Base-by-base conservation (phyloP, 805 yeast species). In the Priceomyces medius region DNA sequence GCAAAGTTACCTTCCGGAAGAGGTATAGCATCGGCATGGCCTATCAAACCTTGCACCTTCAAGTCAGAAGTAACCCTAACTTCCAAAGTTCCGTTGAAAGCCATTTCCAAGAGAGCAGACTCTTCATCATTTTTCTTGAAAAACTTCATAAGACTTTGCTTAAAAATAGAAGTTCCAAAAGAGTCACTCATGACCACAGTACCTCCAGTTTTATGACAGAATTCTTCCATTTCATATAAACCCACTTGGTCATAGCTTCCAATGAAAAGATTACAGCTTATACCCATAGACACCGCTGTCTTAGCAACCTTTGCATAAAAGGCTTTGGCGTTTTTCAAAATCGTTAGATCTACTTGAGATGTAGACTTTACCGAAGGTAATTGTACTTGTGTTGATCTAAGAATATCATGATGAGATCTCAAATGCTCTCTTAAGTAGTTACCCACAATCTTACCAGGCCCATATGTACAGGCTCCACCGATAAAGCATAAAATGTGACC, bases 221-320 rank as follows among this genome's bases (percentile, higher is more conserved):
- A 59, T 12, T 72, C 66, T 44, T 78, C 81, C 88, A 82, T 83
- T 55, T 82, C 88, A 47, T 64, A 75, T 23, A 82, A 63, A 0
- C 88, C 88, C 33, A 80, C 72, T 58, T 82, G 88, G 57, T 82
- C 88, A 55, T 81, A 81, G 9, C 83, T 73, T 12, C 88, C 88
- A 43, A 80, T 73, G 48, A 81, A 80, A 16, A 81, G 56, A 51
- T 80, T 77, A 35, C 81, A 65, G 4, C 80, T 66, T 40, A 79
- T 74, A 0, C 86, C 85, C 46, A 73, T 68, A 3, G 62, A 47
- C 0, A 79, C 71, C 17, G 79, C 66, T 13, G 54, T 56, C 19
- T 66, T 63, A 2, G 85, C 76, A n/a, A 82, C 56, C 7, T 63
- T 61, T 7, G 67, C 64, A 56, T 80, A 82, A 52, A 67, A 81